phyloP scores from a whole-genome alignment of 2,329 filamentous ascomycete genomes.

The Trichoderma oligosporum region DNA sequence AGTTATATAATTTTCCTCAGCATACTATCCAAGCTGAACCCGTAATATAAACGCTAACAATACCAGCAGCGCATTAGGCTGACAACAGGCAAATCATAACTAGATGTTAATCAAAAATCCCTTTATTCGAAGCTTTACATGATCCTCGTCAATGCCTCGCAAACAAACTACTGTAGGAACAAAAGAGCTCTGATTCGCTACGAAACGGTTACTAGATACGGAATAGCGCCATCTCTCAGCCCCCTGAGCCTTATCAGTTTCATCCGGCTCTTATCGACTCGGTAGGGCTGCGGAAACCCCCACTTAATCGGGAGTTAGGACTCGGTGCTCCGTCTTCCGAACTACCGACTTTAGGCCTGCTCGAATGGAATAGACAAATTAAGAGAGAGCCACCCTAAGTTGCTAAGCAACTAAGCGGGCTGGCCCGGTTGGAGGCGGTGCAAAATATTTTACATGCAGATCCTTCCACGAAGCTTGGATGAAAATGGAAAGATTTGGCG shows the following conservation, averaged over 20 bases:
- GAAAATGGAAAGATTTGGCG: neutral
- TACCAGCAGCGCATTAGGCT: neutral
- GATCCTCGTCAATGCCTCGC: neutral
- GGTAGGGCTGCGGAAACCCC: neutral
- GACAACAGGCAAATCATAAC: neutral
- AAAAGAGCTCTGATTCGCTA: neutral
- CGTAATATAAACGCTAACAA: neutral
- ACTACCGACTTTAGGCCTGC: neutral
- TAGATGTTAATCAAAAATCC: neutral
- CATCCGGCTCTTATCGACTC: neutral
- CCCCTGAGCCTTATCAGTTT: neutral
- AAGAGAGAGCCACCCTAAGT: too few species aligned
- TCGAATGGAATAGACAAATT: constrained; percentile 1
- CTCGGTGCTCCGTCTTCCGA: neutral
- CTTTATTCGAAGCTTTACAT: neutral
- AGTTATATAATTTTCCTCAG: constrained; percentile 8
- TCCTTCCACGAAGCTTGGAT: neutral
- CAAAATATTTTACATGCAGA: neutral
- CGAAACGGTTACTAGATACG: neutral
- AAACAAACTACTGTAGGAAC: neutral
- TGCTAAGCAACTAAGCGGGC: neutral
- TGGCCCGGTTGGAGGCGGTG: constrained; percentile 9
- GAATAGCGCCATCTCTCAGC: constrained; percentile 7
- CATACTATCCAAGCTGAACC: neutral
- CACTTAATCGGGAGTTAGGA: neutral